Evolutionary conservation across 1,139 yeast species (phyloP), one percentile per base, ranked within the genome.

Genomic region (Ogataea hybrid): DNA sequence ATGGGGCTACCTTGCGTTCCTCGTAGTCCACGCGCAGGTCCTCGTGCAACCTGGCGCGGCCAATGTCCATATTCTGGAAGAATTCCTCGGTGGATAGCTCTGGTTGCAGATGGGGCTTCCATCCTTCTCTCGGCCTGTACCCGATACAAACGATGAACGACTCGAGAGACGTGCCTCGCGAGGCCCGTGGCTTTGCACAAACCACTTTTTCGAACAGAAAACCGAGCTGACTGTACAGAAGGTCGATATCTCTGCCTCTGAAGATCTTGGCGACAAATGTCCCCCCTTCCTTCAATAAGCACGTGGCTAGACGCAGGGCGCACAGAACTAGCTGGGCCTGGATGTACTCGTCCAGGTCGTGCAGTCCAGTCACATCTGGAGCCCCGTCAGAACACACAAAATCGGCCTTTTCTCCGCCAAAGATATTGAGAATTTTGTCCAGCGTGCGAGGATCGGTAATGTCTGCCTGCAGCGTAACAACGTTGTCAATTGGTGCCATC

Each of bases 321-420:
- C 96, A 82, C 51, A 89, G 70, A 39, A 94, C 85, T 47, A 92
- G 71, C 61, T 92, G 98, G 1, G 96, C 97, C 65, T 92, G 98
- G 43, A 92, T 86, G 59, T 90, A 92, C 62, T 92, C 98, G 63
- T 92, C 98, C 48, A 92, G 70, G 64, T 94, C 98, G 61, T 94
- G 98, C 41, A 92, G 65, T 1, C 98, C 98, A 0, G 98, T 94
- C 20, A 92, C 98, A 65, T 92, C 98, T 2, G 98, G 98, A 0
- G 98, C 98, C 40, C 98, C 98, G 63, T 92, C 98, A 51, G 95
- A 84, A 56, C 96, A 87, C 1, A 92, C 96, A 59, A 92, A 84
- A 62, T 92, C 98, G 0, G 97, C 97, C 39, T 85, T 81, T 54
- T 86, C 87, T 32, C 96, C 96, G 27, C 87, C 94, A 67, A 92